phyloP scores from a whole-genome alignment of 2,329 filamentous ascomycete genomes.

The Gaeumannomyces sp. region DNA sequence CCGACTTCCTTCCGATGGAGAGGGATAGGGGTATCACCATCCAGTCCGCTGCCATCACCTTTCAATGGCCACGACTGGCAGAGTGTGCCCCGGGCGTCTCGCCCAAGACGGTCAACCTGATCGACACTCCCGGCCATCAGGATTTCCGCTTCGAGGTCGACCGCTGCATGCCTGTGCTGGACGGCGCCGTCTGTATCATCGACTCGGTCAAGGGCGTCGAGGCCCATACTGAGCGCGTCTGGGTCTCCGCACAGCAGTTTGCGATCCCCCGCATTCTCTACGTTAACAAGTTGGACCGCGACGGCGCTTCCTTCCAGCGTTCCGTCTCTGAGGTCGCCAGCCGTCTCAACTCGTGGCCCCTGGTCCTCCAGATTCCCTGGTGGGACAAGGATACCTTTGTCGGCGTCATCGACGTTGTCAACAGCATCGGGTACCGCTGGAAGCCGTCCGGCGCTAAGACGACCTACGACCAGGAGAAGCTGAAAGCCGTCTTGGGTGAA shows the following conservation, averaged over 20 bases:
- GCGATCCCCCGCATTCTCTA: conserved; percentile 76
- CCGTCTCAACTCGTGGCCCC: conserved; percentile 74
- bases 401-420: conserved; percentile 79
- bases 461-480: conserved; percentile 20
- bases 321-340: conserved; percentile 82
- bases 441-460: conserved; percentile 32
- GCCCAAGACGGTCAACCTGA: conserved; percentile 75
- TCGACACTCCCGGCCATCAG: conserved; percentile 93
- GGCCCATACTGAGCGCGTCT: conserved; percentile 94
- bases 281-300: conserved; percentile 80
- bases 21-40: conserved; percentile 92
- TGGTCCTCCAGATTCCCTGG: conserved; percentile 93
- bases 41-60: conserved; percentile 93
- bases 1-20: conserved; percentile 92
- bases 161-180: conserved; percentile 57
- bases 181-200: conserved; percentile 29
- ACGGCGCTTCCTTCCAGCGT: conserved; percentile 74
- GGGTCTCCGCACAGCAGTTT: conserved; percentile 82
- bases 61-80: conserved; percentile 71
- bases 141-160: conserved; percentile 97
- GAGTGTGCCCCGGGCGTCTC: conserved; percentile 31
- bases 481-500: conserved; percentile 35
- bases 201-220: conserved; percentile 57
- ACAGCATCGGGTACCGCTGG: conserved; percentile 71
- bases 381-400: conserved; percentile 76